These are phyloP conservation scores for Aspergillus ostianus DNA, from an alignment of 495 filamentous ascomycete genomes.

Conservation along the genomic window DNA sequence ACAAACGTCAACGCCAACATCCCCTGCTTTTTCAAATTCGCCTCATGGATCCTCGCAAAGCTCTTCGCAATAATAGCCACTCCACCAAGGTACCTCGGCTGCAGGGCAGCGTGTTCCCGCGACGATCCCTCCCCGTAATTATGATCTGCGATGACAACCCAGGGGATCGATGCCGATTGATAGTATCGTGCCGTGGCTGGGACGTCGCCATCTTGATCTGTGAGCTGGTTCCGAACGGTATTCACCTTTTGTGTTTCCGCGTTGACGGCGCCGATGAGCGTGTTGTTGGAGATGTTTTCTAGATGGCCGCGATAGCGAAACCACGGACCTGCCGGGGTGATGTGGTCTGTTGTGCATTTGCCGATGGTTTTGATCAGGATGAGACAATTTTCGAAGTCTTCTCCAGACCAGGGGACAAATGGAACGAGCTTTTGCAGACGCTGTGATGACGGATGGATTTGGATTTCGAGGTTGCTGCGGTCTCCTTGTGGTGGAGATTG, in stretches of 20 bases:
- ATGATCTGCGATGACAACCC: conserved; percentile 99
- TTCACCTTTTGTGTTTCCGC: conserved; percentile 94
- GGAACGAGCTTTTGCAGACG: conserved; percentile 89
- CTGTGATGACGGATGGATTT: conserved; percentile 85
- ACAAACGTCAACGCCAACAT: conserved; percentile 97
- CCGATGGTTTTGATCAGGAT: conserved; percentile 97
- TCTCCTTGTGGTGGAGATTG: conserved; percentile 82
- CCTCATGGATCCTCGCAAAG: conserved; percentile 99
- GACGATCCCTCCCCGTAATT: conserved; percentile 98
- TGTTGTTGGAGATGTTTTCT: conserved; percentile 99
- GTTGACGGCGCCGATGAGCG: conserved; percentile 98
- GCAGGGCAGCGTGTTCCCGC: conserved; percentile 95
- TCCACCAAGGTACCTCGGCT: conserved; percentile 95
- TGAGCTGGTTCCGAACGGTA: conserved; percentile 92
- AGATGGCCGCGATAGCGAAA: conserved; percentile 99
- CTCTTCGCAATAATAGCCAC: conserved; percentile 93
- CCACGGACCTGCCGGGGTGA: conserved; percentile 97
- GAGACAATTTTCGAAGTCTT: conserved; percentile 82
- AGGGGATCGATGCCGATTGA: conserved; percentile 91
- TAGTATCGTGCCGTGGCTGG: conserved; percentile 96
- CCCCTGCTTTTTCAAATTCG: conserved; percentile 99
- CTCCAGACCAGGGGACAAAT: conserved; percentile 89
- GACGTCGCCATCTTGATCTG: conserved; percentile 78
- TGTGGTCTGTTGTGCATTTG: conserved; percentile 99
- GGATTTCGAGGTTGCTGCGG: conserved; percentile 67